phyloP scores from a whole-genome alignment of 2,329 filamentous ascomycete species.

The Fusarium coicis region DNA sequence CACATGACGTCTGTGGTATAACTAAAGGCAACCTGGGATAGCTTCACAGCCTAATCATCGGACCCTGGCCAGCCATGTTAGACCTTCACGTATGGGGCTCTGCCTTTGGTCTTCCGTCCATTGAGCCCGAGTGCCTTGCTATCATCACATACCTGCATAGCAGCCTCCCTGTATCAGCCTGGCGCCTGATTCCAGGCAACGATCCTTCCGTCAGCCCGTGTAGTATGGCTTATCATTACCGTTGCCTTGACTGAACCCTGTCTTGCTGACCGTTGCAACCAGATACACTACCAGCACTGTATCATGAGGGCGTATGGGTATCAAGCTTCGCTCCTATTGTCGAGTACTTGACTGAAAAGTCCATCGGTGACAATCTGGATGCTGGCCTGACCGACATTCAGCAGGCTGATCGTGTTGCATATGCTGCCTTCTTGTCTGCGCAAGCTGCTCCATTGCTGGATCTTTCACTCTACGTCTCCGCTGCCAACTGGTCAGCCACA shows the following conservation, averaged over 20 bases:
- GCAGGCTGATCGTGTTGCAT: conserved; percentile 61
- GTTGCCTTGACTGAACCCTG: conserved; percentile 22
- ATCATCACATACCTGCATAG: conserved; percentile 80
- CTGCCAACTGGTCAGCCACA: conserved; percentile 81
- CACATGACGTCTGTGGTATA: conserved; percentile 26
- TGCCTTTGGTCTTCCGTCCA: conserved; percentile 87
- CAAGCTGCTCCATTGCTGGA: conserved; percentile 83
- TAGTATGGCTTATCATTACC: conserved; percentile 61
- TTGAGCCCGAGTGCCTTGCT: conserved; percentile 91
- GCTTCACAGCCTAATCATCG: conserved; percentile 13
- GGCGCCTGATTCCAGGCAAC: conserved; percentile 78
- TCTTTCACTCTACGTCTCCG: conserved; percentile 89
- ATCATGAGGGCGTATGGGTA: conserved; percentile 63
- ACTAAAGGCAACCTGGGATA: conserved; percentile 4
- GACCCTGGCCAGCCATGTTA: conserved; percentile 45
- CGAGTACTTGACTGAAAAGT: conserved; percentile 60
- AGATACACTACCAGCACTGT: conserved; percentile 67
- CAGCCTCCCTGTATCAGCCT: conserved; percentile 67
- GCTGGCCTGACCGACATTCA: conserved; percentile 52
- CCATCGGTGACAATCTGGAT: conserved; percentile 53
- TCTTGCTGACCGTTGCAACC: conserved; percentile 37
- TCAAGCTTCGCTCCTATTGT: conserved; percentile 72
- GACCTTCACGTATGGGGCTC: conserved; percentile 92
- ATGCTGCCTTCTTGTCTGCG: conserved; percentile 76
- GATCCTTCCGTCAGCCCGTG: conserved; percentile 77